These are phyloP conservation scores for Lobosporangium transversale DNA, from an alignment of 192 early-diverging fungal genomes.

Conservation along the genomic window DNA sequence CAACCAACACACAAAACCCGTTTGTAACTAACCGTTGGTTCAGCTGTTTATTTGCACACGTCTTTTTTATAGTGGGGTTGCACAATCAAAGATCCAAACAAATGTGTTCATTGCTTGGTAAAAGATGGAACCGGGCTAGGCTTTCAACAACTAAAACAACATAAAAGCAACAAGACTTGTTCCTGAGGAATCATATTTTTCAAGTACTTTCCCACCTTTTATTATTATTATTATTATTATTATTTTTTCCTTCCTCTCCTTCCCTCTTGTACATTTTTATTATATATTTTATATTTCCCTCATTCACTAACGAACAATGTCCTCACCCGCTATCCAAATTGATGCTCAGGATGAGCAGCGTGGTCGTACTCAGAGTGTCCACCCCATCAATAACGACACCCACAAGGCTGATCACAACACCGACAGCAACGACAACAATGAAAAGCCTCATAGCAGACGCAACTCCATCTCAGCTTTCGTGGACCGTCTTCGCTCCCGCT, in stretches of 20 bases:
- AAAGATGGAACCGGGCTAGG: too few relatives aligned
- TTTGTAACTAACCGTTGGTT: too few relatives aligned
- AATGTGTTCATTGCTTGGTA: too few relatives aligned
- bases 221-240: too few relatives aligned
- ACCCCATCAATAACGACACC: neutral
- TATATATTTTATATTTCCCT: neutral
- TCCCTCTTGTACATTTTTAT: neutral
- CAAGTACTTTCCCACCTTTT: too few relatives aligned
- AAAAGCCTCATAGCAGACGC: slow-evolving; percentile 13
- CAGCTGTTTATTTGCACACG: too few relatives aligned
- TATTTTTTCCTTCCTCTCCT: slow-evolving; percentile 1
- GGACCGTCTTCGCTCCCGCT: slow-evolving; percentile 21
- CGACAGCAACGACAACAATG: neutral
- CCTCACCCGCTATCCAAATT: slow-evolving; percentile 11
- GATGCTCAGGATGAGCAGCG: slow-evolving; percentile 13
- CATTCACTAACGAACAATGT: slow-evolving; percentile 4
- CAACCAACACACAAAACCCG: too few relatives aligned
- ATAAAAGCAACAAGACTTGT: too few relatives aligned
- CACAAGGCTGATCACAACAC: neutral
- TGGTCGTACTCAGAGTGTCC: slow-evolving; percentile 3
- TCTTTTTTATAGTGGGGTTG: too few relatives aligned
- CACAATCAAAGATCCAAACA: too few relatives aligned
- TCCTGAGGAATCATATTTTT: too few relatives aligned
- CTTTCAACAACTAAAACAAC: too few relatives aligned
- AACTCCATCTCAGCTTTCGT: slow-evolving; percentile 22